Evolutionary conservation across 768 basidiomycete genomes (phyloP).

Genomic region (Macrolepiota fuliginosa): DNA sequence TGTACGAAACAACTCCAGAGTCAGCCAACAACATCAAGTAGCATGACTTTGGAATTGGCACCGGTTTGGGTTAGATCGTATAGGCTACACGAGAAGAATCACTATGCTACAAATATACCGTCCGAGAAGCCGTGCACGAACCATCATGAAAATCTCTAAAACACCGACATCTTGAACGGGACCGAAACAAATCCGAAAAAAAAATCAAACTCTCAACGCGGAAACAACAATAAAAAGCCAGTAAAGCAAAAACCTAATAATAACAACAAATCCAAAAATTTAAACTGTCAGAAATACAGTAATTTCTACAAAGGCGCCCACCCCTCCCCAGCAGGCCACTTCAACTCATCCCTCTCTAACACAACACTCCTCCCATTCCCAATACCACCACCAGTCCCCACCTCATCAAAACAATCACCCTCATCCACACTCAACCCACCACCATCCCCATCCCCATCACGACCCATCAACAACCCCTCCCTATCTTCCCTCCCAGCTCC

Average conservation of each 20-base stretch:
- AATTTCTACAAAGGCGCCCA: conserved; percentile 40
- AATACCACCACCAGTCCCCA: conserved; percentile 21
- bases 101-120: too few species aligned
- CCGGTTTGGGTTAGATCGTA: too few species aligned
- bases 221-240: too few species aligned
- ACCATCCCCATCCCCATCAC: conserved; percentile 31
- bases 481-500: conserved; percentile 33
- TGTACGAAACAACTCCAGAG: too few species aligned
- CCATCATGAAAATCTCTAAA: too few species aligned
- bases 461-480: conserved; percentile 30
- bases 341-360: conserved; percentile 49
- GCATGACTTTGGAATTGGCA: too few species aligned
- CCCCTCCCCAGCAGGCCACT: conserved; percentile 60
- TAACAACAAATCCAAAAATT: background rate
- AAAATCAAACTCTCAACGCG: too few species aligned
- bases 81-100: too few species aligned
- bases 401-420: conserved; percentile 7
- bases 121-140: too few species aligned
- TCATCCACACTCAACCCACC: conserved; percentile 30
- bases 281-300: background rate
- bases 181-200: too few species aligned
- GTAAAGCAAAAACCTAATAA: background rate
- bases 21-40: too few species aligned
- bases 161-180: too few species aligned
- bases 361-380: conserved; percentile 14